Conservation (phyloP, 1,139 yeast genomes). For the Torulaspora pretoriensis region DNA sequence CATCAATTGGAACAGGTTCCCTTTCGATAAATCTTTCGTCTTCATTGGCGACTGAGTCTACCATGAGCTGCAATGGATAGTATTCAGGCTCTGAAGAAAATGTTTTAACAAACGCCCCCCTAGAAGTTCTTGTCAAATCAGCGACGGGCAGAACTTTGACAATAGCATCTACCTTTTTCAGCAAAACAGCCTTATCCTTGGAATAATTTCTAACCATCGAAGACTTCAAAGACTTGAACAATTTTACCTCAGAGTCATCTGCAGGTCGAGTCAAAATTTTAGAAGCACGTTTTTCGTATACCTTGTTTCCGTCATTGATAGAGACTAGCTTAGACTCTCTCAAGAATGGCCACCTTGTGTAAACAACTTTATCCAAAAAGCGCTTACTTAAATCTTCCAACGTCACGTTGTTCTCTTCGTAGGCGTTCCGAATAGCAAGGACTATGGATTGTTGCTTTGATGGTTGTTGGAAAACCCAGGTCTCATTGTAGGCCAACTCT, state of each 20-base stretch:
- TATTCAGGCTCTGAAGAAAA: slow-evolving; percentile 50
- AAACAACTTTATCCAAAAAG: slow-evolving; percentile 57
- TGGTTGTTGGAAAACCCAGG: slow-evolving; percentile 79
- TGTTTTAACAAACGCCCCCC: slow-evolving; percentile 77
- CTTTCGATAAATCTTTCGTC: slow-evolving; percentile 73
- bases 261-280: slow-evolving; percentile 44
- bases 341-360: slow-evolving; percentile 84
- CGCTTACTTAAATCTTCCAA: slow-evolving; percentile 54
- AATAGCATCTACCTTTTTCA: slow-evolving; percentile 53
- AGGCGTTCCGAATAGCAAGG: slow-evolving; percentile 54
- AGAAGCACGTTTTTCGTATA: slow-evolving; percentile 39
- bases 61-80: slow-evolving; percentile 75
- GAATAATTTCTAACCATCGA: slow-evolving; percentile 41
- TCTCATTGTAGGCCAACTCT: slow-evolving; percentile 55
- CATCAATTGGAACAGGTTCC: slow-evolving; percentile 70
- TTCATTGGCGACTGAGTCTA: slow-evolving; percentile 65
- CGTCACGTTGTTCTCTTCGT: slow-evolving; percentile 42
- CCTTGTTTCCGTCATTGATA: slow-evolving; percentile 53
- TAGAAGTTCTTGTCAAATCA: slow-evolving; percentile 65
- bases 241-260: slow-evolving; percentile 42
- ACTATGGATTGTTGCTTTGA: slow-evolving; percentile 80
- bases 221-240: slow-evolving; percentile 39
- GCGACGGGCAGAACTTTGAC: slow-evolving; percentile 71
- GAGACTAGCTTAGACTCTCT: slow-evolving; percentile 71
- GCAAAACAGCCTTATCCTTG: slow-evolving; percentile 53